Conservation (phyloP, 2,329 filamentous ascomycete genomes). For the Chrysoporthe deuterocubensis region DNA sequence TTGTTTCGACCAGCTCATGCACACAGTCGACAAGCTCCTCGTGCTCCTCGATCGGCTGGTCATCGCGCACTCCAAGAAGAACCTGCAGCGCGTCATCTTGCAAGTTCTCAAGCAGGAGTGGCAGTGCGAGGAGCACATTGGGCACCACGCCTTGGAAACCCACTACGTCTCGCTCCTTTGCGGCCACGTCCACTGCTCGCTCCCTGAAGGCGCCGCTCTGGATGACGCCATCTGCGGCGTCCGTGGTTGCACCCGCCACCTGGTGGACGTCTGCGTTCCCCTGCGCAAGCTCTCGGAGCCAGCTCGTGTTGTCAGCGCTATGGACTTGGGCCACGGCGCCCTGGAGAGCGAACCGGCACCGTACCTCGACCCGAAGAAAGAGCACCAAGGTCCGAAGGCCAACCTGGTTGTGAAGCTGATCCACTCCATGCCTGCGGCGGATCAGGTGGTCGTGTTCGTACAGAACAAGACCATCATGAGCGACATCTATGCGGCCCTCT, state of each 20-base stretch:
- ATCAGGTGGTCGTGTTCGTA: slow-evolving; percentile 44
- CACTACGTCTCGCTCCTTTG: slow-evolving; percentile 25
- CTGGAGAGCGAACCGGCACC: slow-evolving; percentile 9
- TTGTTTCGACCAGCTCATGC: slow-evolving; percentile 27
- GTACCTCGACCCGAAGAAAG: slow-evolving; percentile 4
- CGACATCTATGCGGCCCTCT: slow-evolving; percentile 34
- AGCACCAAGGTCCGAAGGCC: slow-evolving; percentile 31
- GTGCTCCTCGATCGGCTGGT: slow-evolving; percentile 14
- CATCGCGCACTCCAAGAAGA: slow-evolving; percentile 18
- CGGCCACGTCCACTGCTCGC: slow-evolving; percentile 22
- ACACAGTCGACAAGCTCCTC: slow-evolving; percentile 13
- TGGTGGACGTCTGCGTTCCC: slow-evolving; percentile 24
- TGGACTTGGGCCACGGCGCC: slow-evolving; percentile 13
- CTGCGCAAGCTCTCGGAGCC: slow-evolving; percentile 13
- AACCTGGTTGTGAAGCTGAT: slow-evolving; percentile 33
- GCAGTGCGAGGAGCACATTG: slow-evolving; percentile 9
- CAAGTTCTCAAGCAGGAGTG: slow-evolving; percentile 10
- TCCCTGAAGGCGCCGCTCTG: neutral
- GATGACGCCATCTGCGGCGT: slow-evolving; percentile 12
- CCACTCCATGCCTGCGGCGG: slow-evolving; percentile 30
- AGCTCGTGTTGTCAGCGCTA: slow-evolving; percentile 15
- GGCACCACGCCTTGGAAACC: neutral
- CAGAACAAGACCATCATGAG: slow-evolving; percentile 39
- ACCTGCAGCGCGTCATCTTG: slow-evolving; percentile 18
- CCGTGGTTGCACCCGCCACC: slow-evolving; percentile 15